Percentiles rank a stretch among this genome's conserved stretches.
phyloP scores from a whole-genome alignment of 148 eudicot genomes.

The Chenopodium formosanum region DNA sequence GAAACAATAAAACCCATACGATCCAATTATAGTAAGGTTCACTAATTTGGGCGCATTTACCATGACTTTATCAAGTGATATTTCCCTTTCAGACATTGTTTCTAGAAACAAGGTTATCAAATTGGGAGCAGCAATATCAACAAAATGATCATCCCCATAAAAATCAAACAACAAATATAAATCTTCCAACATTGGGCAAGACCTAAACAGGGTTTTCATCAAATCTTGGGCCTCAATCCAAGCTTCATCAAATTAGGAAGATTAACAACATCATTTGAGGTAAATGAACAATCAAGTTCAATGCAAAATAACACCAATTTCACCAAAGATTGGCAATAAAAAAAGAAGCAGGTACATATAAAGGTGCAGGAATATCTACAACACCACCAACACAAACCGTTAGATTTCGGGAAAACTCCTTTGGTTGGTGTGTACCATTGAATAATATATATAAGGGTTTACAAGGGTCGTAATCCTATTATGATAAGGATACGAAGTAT shows the following conservation, averaged over 20 bases:
- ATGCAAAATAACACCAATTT: background rate
- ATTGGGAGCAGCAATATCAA: background rate
- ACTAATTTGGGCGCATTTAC: background rate
- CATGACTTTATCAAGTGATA: background rate
- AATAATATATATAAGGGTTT: too few species aligned
- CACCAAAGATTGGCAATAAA: background rate
- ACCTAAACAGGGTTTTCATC: background rate
- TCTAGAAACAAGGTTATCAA: background rate
- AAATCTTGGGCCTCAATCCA: background rate
- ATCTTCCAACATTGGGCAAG: constrained; percentile 10
- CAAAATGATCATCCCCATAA: background rate
- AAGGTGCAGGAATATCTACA: too few species aligned
- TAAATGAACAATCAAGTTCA: background rate
- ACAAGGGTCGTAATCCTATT: too few species aligned
- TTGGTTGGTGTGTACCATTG: too few species aligned
- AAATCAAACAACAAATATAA: background rate
- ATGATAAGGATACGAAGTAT: too few species aligned
- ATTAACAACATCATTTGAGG: background rate
- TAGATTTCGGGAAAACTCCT: too few species aligned
- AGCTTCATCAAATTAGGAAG: constrained; percentile 16
- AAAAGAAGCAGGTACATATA: background rate
- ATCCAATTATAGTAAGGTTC: background rate
- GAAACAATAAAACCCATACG: background rate
- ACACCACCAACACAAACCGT: background rate
- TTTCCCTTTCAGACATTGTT: background rate